Evolutionary conservation across 805 yeast genomes (phyloP).

Genomic region (Scheffersomyces lignosus): DNA sequence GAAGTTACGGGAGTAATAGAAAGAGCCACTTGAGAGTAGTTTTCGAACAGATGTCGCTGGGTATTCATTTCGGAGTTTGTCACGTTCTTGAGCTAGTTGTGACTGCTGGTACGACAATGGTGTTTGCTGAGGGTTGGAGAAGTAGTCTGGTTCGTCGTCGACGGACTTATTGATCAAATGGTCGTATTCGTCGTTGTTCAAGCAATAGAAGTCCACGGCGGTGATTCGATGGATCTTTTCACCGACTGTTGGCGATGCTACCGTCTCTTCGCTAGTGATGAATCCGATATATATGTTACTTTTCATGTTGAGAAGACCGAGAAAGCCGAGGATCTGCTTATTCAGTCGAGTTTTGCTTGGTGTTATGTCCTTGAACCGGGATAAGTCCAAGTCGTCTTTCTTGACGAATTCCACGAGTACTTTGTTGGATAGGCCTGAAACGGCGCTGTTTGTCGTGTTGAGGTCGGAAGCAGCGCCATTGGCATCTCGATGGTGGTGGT

Average conservation of each 20-base stretch:
- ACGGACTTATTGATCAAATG: conserved; percentile 17
- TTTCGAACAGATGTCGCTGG: conserved; percentile 49
- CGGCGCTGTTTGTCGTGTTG: conserved; percentile 24
- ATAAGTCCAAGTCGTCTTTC: conserved; percentile 35
- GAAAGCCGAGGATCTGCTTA: conserved; percentile 49
- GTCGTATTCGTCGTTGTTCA: conserved; percentile 59
- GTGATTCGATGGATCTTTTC: conserved; percentile 55
- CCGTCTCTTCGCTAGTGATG: conserved; percentile 52
- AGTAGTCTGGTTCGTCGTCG: conserved; percentile 8
- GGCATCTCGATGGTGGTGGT: conserved; percentile 21
- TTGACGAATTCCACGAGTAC: conserved; percentile 55
- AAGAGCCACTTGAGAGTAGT: conserved; percentile 46
- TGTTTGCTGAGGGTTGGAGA: conserved; percentile 1
- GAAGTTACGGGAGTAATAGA: conserved; percentile 48
- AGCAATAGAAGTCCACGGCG: conserved; percentile 66
- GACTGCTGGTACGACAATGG: neutral
- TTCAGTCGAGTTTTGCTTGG: conserved; percentile 21
- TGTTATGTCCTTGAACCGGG: conserved; percentile 45
- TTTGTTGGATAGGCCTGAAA: conserved; percentile 15
- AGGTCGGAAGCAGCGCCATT: conserved; percentile 17
- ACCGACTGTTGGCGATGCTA: conserved; percentile 58
- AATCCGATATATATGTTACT: conserved; percentile 57
- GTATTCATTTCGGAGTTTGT: conserved; percentile 18
- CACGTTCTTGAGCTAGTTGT: conserved; percentile 8
- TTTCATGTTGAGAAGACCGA: conserved; percentile 61